Evolutionary conservation across 371 early-diverging fungal species (phyloP).

Genomic region (Mortierella sp.): DNA sequence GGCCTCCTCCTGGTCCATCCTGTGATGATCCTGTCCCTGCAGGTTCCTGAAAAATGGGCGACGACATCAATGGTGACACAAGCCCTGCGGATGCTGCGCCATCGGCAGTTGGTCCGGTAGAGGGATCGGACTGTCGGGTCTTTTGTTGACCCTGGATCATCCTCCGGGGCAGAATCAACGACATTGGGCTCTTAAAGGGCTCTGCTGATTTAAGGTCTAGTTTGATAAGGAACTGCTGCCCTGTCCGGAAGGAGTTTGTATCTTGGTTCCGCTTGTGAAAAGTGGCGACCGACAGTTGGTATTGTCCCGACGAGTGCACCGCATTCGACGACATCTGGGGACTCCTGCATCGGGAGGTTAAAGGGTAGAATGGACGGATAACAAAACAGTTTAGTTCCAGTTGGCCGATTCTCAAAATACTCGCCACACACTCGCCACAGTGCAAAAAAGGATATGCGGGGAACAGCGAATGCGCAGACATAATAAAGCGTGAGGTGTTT

Average conservation of each 20-base stretch:
- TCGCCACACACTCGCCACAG: neutral
- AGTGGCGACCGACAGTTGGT: conserved; percentile 46
- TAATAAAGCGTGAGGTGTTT: neutral
- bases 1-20: conserved; percentile 10
- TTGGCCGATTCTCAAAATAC: neutral
- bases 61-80: neutral
- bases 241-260: conserved; percentile 56
- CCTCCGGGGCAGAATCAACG: conserved; percentile 44
- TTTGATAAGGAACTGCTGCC: conserved; percentile 53
- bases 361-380: neutral
- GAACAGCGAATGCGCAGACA: neutral
- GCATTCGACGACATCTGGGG: conserved; percentile 21
- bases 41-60: conserved; percentile 8
- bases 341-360: conserved; percentile 15
- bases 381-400: neutral
- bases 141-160: conserved; percentile 54
- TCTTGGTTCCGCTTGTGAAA: conserved; percentile 55
- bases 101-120: conserved; percentile 3
- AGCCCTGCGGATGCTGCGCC: neutral
- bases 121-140: conserved; percentile 33
- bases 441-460: neutral
- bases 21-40: conserved; percentile 12
- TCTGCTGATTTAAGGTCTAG: conserved; percentile 43
- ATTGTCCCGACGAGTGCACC: conserved; percentile 24
- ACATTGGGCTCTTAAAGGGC: conserved; percentile 44